Evolutionary conservation across 2,329 filamentous ascomycete species (phyloP).

Genomic region (Pseudofabraea citricarpa): DNA sequence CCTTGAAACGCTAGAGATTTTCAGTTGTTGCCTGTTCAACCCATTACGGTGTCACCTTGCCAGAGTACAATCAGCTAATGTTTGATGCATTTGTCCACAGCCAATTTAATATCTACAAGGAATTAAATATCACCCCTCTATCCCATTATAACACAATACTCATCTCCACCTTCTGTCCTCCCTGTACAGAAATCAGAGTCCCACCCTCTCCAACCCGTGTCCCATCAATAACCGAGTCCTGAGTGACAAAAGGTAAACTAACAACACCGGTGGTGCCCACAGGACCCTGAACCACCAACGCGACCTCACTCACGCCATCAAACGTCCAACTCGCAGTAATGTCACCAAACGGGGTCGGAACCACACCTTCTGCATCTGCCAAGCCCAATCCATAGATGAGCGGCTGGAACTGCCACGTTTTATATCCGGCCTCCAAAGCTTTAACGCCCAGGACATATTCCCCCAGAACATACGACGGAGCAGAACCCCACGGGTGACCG

Average conservation of each 20-base stretch:
- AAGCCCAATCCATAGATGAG: not conserved
- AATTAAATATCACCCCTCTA: too few species aligned
- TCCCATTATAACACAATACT: not conserved
- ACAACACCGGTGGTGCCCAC: not conserved
- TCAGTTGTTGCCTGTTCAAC: too few species aligned
- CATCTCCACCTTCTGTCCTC: not conserved
- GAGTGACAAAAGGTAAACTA: not conserved
- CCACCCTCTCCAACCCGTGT: not conserved
- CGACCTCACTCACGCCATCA: not conserved
- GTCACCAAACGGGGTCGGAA: not conserved
- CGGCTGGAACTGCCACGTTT: not conserved
- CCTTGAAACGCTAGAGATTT: too few species aligned
- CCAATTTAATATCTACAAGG: too few species aligned
- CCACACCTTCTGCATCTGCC: not conserved
- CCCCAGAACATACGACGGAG: slow-evolving; percentile 39
- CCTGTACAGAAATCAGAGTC: not conserved
- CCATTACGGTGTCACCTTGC: too few species aligned
- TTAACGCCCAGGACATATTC: slow-evolving; percentile 21
- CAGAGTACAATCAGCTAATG: too few species aligned
- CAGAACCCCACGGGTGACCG: slow-evolving; percentile 39
- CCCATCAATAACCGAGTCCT: not conserved
- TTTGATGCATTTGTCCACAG: too few species aligned
- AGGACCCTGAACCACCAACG: not conserved
- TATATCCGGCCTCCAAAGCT: not conserved
- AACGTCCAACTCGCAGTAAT: not conserved